Percentiles rank a stretch among this genome's conserved stretches.
phyloP scores from a whole-genome alignment of 768 basidiomycete genomes.

The Pleurotus eryngii region DNA sequence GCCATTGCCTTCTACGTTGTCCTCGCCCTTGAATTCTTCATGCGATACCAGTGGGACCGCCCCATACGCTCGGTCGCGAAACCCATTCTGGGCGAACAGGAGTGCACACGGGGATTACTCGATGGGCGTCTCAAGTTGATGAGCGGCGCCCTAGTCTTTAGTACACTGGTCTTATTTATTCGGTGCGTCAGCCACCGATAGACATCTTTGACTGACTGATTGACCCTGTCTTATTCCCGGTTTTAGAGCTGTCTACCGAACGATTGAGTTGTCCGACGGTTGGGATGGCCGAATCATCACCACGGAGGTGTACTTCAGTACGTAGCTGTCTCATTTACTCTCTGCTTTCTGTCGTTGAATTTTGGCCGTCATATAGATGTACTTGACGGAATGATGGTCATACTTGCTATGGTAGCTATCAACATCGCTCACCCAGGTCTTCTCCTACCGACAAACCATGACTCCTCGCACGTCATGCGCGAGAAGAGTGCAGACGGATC shows the following conservation, averaged over 20 bases:
- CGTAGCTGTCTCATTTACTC: constrained; percentile 10
- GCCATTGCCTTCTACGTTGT: constrained; percentile 39
- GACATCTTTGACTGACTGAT: no score
- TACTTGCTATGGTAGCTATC: constrained; percentile 44
- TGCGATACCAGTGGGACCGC: constrained; percentile 33
- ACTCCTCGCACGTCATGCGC: background rate
- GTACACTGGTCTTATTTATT: constrained; percentile 45
- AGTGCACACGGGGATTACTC: constrained; percentile 10
- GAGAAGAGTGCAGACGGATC: background rate
- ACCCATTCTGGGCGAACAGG: constrained; percentile 24
- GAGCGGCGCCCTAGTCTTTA: constrained; percentile 30
- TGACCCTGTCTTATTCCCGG: background rate
- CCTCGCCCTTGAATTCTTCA: constrained; percentile 42
- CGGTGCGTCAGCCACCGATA: constrained; percentile 28
- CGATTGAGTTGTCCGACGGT: constrained; percentile 37
- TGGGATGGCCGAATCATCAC: constrained; percentile 38
- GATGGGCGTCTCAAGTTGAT: constrained; percentile 25
- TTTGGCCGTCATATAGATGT: constrained; percentile 34
- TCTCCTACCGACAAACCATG: constrained; percentile 22
- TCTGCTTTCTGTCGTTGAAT: constrained; percentile 18
- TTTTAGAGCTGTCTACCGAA: constrained; percentile 37
- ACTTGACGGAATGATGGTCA: constrained; percentile 48
- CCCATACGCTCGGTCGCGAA: constrained; percentile 30
- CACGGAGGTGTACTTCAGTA: constrained; percentile 36
- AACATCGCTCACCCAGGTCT: constrained; percentile 46